Evolutionary conservation across 2,329 filamentous ascomycete genomes (phyloP).

Genomic region (Blastomyces percursus): DNA sequence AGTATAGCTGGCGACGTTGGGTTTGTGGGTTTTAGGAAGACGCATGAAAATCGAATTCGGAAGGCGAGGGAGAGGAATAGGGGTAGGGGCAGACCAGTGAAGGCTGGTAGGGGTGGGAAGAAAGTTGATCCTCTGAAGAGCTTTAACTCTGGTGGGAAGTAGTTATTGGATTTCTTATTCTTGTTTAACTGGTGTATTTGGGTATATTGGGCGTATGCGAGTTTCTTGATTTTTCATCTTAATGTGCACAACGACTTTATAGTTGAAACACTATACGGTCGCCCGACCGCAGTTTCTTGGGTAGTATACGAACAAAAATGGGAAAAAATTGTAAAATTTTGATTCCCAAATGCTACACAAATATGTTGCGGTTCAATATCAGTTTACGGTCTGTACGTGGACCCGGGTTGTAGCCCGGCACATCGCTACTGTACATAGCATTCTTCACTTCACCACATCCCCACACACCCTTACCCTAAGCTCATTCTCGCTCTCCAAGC

Average conservation of each 20-base stretch:
- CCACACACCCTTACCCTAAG: constrained; percentile 8
- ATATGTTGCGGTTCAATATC: neutral
- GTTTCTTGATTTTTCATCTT: neutral
- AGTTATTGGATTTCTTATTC: neutral
- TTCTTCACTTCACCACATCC: constrained; percentile 1
- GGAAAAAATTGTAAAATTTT: neutral
- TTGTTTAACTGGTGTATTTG: neutral
- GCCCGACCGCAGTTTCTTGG: neutral
- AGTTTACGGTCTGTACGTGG: neutral
- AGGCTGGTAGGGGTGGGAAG: constrained; percentile 44
- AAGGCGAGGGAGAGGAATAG: constrained; percentile 38
- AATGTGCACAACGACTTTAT: neutral
- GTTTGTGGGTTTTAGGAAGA: constrained; percentile 57
- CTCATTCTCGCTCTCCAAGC: constrained; percentile 17
- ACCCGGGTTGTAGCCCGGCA: neutral
- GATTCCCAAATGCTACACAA: neutral
- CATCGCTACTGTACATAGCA: neutral
- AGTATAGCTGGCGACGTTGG: constrained; percentile 57
- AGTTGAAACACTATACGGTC: neutral
- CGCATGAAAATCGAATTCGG: constrained; percentile 41
- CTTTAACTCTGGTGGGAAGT: constrained; percentile 53
- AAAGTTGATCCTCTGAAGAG: constrained; percentile 80
- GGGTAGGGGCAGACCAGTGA: constrained; percentile 33
- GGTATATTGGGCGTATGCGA: neutral
- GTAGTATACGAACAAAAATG: neutral